phyloP scores from a whole-genome alignment of 208 protist genomes.

The Leptomonas pyrrhocoris region DNA sequence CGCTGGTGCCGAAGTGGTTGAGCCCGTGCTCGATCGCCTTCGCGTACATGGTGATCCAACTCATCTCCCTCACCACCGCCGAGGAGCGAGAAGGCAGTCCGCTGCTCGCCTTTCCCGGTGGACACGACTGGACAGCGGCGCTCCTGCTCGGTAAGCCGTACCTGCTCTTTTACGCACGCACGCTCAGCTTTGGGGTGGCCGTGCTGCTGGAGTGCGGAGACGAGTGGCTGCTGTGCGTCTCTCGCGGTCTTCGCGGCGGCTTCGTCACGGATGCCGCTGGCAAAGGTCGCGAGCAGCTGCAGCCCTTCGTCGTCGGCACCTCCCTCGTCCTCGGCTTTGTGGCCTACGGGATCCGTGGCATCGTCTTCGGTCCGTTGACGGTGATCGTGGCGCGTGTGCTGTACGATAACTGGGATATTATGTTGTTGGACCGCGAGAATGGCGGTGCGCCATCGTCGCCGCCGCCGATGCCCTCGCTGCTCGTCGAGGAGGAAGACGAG shows the following conservation, averaged over 20 bases:
- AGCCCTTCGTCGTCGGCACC: constrained; percentile 62
- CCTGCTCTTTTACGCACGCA: constrained; percentile 24
- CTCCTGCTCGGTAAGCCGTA: constrained; percentile 25
- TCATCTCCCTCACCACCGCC: constrained; percentile 16
- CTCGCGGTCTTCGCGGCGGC: constrained; percentile 44
- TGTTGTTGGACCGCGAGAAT: constrained; percentile 20
- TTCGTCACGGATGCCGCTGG: constrained; percentile 29
- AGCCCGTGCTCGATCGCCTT: constrained; percentile 52
- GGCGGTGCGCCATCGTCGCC: neutral
- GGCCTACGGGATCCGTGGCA: constrained; percentile 57
- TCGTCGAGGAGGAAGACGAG: constrained; percentile 10
- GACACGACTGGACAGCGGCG: constrained; percentile 11
- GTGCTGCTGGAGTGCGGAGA: constrained; percentile 51
- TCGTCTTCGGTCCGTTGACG: constrained; percentile 72
- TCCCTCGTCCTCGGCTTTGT: constrained; percentile 71
- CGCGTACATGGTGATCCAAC: constrained; percentile 20
- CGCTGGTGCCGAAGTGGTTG: constrained; percentile 64
- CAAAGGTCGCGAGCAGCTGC: constrained; percentile 45
- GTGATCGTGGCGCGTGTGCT: constrained; percentile 74
- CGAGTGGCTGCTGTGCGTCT: constrained; percentile 75
- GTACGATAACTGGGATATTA: constrained; percentile 77
- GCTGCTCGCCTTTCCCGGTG: constrained; percentile 8
- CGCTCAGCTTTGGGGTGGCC: constrained; percentile 37
- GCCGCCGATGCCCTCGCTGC: neutral
- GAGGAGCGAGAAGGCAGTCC: constrained; percentile 5